These are phyloP conservation scores for Coemansia sp. DNA, from an alignment of 192 early-diverging fungal species.

Conservation along the genomic window DNA sequence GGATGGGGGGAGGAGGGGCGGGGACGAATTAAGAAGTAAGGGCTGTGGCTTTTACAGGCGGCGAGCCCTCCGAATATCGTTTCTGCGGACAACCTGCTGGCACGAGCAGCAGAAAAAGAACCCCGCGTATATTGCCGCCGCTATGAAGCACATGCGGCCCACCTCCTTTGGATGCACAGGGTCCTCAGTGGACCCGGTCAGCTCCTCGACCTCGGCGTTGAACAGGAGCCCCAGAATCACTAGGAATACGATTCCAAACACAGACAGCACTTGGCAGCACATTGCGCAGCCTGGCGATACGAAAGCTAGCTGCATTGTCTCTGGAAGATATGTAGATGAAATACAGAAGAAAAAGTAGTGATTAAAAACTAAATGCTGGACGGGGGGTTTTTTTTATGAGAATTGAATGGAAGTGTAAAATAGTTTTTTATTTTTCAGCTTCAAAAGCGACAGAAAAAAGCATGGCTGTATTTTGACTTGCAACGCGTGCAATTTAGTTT, in stretches of 20 bases:
- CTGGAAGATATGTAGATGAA: slow-evolving; percentile 1
- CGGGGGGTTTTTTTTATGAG: no score
- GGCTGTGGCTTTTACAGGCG: slow-evolving; percentile 22
- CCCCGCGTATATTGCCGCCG: slow-evolving; percentile 49
- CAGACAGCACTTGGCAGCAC: slow-evolving; percentile 55
- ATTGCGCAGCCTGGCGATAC: slow-evolving; percentile 57
- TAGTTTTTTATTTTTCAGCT: no score
- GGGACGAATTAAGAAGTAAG: neutral
- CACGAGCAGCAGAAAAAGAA: slow-evolving; percentile 58
- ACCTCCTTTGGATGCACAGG: slow-evolving; percentile 57
- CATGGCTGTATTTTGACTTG: no score
- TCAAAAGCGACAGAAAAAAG: no score
- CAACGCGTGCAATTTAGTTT: no score
- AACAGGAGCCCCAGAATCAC: slow-evolving; percentile 54
- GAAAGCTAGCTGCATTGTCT: slow-evolving; percentile 52
- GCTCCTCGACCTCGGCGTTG: slow-evolving; percentile 52
- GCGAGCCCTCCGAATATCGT: slow-evolving; percentile 44
- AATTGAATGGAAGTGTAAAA: no score
- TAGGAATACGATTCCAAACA: slow-evolving; percentile 55
- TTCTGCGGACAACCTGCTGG: slow-evolving; percentile 46
- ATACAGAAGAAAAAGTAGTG: slow-evolving; percentile 3
- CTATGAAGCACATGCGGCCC: slow-evolving; percentile 53
- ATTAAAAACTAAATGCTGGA: neutral
- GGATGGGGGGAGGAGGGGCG: no score
- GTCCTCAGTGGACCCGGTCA: slow-evolving; percentile 54